Evolutionary conservation across 176 grass and related monocot genomes (phyloP).

Genomic region (Typha latifolia): DNA sequence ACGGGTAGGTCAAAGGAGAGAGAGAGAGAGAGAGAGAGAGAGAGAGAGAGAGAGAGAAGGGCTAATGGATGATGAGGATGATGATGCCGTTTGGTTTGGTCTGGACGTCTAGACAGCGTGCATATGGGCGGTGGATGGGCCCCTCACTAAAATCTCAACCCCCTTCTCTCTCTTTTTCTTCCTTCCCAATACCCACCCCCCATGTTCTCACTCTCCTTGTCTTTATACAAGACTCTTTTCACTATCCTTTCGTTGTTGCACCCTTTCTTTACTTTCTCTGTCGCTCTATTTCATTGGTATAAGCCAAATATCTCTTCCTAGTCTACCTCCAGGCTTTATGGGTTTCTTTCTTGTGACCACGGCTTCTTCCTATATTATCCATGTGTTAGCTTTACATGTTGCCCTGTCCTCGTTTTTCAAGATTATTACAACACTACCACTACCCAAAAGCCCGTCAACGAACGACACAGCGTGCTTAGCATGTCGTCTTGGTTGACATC

Average conservation of each 20-base stretch:
- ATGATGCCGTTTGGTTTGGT: no score
- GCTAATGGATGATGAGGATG: no score
- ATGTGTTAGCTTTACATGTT: neutral
- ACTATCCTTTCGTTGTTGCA: neutral
- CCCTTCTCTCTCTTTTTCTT: no score
- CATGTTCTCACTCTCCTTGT: no score
- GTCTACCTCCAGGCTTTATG: slow-evolving; percentile 11
- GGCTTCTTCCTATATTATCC: neutral
- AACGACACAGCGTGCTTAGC: neutral
- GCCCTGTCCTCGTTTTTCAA: neutral
- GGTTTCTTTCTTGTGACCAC: neutral
- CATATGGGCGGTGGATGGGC: no score
- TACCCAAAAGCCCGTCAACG: slow-evolving; percentile 13
- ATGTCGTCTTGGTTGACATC: neutral
- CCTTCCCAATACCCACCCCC: no score
- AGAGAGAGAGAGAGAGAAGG: no score
- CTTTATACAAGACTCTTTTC: no score
- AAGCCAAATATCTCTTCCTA: neutral
- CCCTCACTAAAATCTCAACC: no score
- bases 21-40: no score
- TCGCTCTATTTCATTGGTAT: neutral
- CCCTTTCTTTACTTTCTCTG: neutral
- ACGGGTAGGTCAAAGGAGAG: no score
- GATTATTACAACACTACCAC: slow-evolving; percentile 4
- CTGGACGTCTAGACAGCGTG: no score